phyloP scores from a whole-genome alignment of 1,284 basidiomycete species.

The Moniliophthora roreri region DNA sequence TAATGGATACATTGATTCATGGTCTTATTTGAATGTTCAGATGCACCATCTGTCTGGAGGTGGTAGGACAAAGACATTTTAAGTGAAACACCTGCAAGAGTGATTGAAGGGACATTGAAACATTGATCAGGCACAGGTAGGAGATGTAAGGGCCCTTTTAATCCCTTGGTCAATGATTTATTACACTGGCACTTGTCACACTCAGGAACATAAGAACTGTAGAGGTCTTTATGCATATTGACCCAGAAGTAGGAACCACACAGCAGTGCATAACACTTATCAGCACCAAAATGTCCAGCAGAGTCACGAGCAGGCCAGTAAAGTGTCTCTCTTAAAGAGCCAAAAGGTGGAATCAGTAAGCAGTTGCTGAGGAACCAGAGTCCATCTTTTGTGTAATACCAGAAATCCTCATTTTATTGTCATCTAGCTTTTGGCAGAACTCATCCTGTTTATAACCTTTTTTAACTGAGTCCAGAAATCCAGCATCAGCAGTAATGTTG shows the following conservation, averaged over 20 bases:
- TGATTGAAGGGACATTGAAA: conserved; percentile 19
- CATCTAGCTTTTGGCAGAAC: background rate
- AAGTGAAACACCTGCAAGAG: conserved; percentile 5
- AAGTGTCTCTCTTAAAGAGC: conserved; percentile 19
- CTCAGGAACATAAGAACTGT: conserved; percentile 25
- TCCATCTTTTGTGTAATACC: background rate
- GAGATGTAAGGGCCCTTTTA: conserved; percentile 28
- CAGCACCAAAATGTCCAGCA: conserved; percentile 23
- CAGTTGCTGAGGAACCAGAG: conserved; percentile 15
- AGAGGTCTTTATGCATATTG: conserved; percentile 27
- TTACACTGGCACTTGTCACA: conserved; percentile 36
- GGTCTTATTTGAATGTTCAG: conserved; percentile 33
- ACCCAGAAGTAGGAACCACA: conserved; percentile 36
- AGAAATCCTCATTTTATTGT: background rate
- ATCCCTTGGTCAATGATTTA: conserved; percentile 18
- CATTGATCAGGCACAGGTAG: conserved; percentile 28
- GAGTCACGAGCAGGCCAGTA: conserved; percentile 20
- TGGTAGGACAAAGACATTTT: conserved; percentile 21
- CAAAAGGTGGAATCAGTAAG: conserved; percentile 24
- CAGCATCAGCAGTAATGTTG: too few species aligned
- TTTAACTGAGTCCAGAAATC: conserved; percentile 21
- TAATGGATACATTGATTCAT: conserved; percentile 31
- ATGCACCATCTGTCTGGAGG: conserved; percentile 26
- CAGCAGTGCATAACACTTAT: conserved; percentile 19
- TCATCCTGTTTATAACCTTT: background rate